phyloP scores from a whole-genome alignment of 805 yeast genomes.

The Zygoascus biomembranicola region DNA sequence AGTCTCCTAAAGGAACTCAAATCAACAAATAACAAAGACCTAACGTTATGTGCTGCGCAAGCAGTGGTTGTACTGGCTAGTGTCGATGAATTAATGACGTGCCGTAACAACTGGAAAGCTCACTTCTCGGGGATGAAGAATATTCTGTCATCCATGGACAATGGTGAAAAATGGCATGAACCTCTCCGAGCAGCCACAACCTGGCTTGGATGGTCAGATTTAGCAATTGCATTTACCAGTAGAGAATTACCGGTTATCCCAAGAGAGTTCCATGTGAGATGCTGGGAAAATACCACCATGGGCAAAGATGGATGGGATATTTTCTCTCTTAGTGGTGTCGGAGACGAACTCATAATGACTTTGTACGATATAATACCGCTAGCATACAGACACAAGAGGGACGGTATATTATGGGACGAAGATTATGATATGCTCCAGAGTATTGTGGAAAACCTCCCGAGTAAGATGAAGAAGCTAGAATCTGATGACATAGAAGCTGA shows the following conservation, averaged over 20 bases:
- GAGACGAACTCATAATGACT: not conserved
- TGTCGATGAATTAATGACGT: not conserved
- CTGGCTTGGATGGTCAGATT: slow-evolving; percentile 1
- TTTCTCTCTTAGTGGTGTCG: not conserved
- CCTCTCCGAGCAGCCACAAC: not conserved
- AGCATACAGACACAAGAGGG: not conserved
- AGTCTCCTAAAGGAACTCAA: not conserved
- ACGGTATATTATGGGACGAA: not conserved
- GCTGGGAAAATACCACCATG: not conserved
- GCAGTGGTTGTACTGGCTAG: not conserved
- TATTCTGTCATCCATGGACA: not conserved
- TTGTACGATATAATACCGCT: not conserved
- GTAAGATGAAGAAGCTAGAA: not conserved
- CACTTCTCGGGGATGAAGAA: not conserved
- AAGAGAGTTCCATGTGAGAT: not conserved
- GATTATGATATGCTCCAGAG: not conserved
- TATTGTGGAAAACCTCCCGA: not conserved
- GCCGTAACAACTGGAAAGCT: not conserved
- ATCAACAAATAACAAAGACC: not conserved
- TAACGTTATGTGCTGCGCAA: not conserved
- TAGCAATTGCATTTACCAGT: slow-evolving; percentile 2
- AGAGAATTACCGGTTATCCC: not conserved
- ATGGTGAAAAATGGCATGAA: not conserved
- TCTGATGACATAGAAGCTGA: not conserved
- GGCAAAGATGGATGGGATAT: slow-evolving; percentile 1